Percentiles rank a stretch among this genome's conserved stretches.
These are phyloP conservation scores for Ogataea haglerorum DNA, from an alignment of 805 yeast genomes.

Conservation along the genomic window DNA sequence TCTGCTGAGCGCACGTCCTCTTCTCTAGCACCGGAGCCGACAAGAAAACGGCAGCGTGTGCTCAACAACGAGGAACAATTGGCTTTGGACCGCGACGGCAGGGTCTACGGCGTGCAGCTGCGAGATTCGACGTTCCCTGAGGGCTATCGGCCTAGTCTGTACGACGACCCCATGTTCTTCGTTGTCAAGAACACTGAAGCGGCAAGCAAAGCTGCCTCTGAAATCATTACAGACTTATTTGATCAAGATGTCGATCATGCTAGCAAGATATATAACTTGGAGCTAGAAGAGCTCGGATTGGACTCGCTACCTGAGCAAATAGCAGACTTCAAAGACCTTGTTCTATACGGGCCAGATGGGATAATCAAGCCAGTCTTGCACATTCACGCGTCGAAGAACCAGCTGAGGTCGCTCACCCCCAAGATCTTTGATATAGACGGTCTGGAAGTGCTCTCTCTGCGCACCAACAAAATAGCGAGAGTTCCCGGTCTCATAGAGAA, in stretches of 20 bases:
- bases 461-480: conserved; percentile 46
- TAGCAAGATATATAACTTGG: conserved; percentile 39
- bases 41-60: conserved; percentile 26
- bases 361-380: conserved; percentile 39
- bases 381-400: conserved; percentile 50
- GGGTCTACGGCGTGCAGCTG: conserved; percentile 33
- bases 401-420: conserved; percentile 45
- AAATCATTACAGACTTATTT: conserved; percentile 42
- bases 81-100: conserved; percentile 48
- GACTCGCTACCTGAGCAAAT: conserved; percentile 54
- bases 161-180: conserved; percentile 34
- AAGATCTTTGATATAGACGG: conserved; percentile 48
- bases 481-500: conserved; percentile 47
- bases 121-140: conserved; percentile 29
- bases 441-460: conserved; percentile 48
- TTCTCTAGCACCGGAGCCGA: conserved; percentile 20
- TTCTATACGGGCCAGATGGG: conserved; percentile 37
- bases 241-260: conserved; percentile 34
- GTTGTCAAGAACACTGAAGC: conserved; percentile 24
- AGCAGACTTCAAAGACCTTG: conserved; percentile 52
- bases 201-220: conserved; percentile 35
- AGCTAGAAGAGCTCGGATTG: conserved; percentile 46
- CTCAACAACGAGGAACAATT: conserved; percentile 28
- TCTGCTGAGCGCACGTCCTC: conserved; percentile 19
- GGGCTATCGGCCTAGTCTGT: conserved; percentile 29